Percentiles rank a stretch among this genome's conserved stretches.
phyloP scores from a whole-genome alignment of 495 filamentous ascomycete genomes.

The Podospora tetraspora region DNA sequence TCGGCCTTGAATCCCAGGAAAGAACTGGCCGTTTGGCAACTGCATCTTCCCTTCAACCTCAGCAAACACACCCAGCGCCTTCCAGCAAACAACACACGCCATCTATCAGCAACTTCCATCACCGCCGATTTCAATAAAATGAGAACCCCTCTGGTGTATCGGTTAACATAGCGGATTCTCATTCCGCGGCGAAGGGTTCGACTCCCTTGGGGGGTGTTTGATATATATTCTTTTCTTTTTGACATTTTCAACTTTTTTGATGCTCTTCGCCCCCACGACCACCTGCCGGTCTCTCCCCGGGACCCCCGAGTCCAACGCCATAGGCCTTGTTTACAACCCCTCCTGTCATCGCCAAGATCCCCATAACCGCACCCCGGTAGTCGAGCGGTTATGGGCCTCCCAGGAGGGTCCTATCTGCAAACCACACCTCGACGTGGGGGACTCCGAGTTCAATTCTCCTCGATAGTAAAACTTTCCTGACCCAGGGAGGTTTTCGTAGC shows the following conservation, averaged over 20 bases:
- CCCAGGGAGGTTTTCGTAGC: too few species aligned
- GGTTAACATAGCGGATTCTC: slow-evolving; percentile 18
- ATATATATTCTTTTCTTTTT: not conserved
- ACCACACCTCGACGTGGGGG: too few species aligned
- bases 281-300: too few species aligned
- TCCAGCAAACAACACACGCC: not conserved
- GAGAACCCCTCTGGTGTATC: slow-evolving; percentile 17
- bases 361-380: too few species aligned
- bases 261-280: too few species aligned
- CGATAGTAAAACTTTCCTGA: too few species aligned
- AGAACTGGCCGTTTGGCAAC: not conserved
- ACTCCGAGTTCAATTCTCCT: too few species aligned
- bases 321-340: too few species aligned
- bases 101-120: not conserved
- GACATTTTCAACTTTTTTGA: not conserved
- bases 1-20: not conserved
- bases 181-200: slow-evolving; percentile 16
- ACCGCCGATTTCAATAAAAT: not conserved
- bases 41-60: not conserved
- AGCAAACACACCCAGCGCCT: not conserved
- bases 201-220: slow-evolving; percentile 13
- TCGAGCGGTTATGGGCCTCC: too few species aligned
- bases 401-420: too few species aligned
- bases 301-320: too few species aligned
- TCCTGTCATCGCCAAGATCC: too few species aligned